A percentile compares a stretch with the other conserved stretches of the same genome.
phyloP scores from a whole-genome alignment of 1,284 basidiomycete genomes.

The Leccinum fuscescens region DNA sequence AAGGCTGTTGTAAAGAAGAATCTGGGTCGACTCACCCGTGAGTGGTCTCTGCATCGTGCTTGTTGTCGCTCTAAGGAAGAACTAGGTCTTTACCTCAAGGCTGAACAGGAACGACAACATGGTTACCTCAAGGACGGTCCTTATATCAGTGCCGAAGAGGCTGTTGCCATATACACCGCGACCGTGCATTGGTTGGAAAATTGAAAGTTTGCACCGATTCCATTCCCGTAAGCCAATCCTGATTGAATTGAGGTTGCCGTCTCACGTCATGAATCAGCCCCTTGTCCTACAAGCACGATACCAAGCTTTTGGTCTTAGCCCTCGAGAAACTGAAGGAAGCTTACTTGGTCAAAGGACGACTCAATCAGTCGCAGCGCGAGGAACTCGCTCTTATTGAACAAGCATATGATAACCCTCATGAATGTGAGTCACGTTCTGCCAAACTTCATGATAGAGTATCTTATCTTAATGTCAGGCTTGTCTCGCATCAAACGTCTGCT shows the following conservation, averaged over 20 bases:
- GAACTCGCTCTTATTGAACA: conserved; percentile 95
- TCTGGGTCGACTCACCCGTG: conserved; percentile 73
- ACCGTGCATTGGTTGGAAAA: conserved; percentile 98
- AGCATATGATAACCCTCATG: conserved; percentile 93
- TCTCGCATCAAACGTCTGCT: conserved; percentile 96
- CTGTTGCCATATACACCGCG: conserved; percentile 94
- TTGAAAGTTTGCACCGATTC: conserved; percentile 94
- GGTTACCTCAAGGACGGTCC: conserved; percentile 97
- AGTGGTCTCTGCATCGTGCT: conserved; percentile 23
- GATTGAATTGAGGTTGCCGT: neutral
- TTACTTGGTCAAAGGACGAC: conserved; percentile 93
- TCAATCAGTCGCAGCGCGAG: conserved; percentile 96
- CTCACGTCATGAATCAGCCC: conserved; percentile 51
- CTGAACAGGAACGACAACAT: conserved; percentile 96
- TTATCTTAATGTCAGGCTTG: conserved; percentile 49
- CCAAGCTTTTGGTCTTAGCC: conserved; percentile 91
- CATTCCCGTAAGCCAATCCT: conserved; percentile 74
- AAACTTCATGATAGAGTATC: neutral
- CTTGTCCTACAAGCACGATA: conserved; percentile 96
- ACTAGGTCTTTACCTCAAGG: conserved; percentile 86
- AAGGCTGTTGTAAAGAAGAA: conserved; percentile 97
- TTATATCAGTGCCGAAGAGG: conserved; percentile 96
- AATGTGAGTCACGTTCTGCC: conserved; percentile 51
- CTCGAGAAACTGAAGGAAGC: conserved; percentile 97
- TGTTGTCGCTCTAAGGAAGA: conserved; percentile 11